phyloP scores from a whole-genome alignment of 73 alveolate genomes.

The Paramecium sexaurelia region DNA sequence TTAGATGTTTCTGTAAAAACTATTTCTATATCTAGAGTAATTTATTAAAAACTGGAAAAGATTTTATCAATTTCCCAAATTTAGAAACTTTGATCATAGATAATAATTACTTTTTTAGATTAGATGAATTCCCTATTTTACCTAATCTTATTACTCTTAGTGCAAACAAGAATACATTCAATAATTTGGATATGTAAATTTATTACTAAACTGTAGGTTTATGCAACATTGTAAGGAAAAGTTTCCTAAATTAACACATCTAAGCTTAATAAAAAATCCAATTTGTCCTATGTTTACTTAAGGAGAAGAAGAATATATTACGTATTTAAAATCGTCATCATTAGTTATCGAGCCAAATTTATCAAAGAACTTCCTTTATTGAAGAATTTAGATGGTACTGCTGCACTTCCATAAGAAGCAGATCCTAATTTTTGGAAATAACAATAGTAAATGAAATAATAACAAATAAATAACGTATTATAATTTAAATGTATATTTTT shows the following conservation, averaged over 20 bases:
- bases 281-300: not conserved
- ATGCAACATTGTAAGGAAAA: not conserved
- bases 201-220: not conserved
- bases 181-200: not conserved
- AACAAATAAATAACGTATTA: not conserved
- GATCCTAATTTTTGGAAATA: slow-evolving; percentile 36
- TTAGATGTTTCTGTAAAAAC: slow-evolving; percentile 2
- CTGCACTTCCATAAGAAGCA: not conserved
- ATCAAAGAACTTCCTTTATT: not conserved
- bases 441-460: not conserved
- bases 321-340: not conserved
- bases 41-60: slow-evolving; percentile 1
- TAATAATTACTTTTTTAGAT: slow-evolving; percentile 3
- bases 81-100: slow-evolving; percentile 10
- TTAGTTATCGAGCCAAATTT: not conserved
- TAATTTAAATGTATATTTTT: not conserved
- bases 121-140: slow-evolving; percentile 18
- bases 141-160: not conserved
- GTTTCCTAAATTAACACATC: not conserved
- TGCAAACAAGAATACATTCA: slow-evolving; percentile 27
- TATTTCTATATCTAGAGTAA: not conserved
- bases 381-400: slow-evolving; percentile 10
- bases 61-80: not conserved
- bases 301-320: not conserved
- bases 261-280: slow-evolving; percentile 32